Conservation (phyloP, 257 asterid genomes). For the Craterostigma plantagineum region DNA sequence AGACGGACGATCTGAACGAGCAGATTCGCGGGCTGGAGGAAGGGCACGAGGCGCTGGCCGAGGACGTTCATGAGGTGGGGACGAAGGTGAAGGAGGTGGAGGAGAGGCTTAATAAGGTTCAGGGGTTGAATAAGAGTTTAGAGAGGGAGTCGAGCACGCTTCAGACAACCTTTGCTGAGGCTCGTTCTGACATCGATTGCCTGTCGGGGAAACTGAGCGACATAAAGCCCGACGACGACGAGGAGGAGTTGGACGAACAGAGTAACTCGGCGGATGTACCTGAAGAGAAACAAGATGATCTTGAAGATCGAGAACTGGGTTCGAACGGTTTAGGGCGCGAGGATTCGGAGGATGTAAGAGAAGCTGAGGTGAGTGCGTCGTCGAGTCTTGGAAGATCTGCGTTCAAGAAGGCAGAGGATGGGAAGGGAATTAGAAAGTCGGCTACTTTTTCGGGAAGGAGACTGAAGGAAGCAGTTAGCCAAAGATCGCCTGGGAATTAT, state of each 20-base stretch:
- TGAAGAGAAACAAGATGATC: too few relatives aligned
- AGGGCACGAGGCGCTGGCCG: conserved; percentile 23
- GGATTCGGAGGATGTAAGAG: conserved; percentile 6
- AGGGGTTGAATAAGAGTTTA: conserved; percentile 34
- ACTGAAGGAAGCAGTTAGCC: neutral
- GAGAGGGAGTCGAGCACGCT: conserved; percentile 39
- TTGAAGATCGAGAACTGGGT: too few relatives aligned
- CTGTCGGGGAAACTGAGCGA: conserved; percentile 38
- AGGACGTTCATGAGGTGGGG: conserved; percentile 19
- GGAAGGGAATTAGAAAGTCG: conserved; percentile 1
- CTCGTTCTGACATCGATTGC: conserved; percentile 32
- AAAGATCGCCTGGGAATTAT: neutral
- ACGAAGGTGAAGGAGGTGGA: conserved; percentile 41
- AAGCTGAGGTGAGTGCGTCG: conserved; percentile 13
- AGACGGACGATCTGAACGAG: conserved; percentile 39
- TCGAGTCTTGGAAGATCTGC: conserved; percentile 3
- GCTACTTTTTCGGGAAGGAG: conserved; percentile 3
- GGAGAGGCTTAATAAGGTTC: conserved; percentile 31
- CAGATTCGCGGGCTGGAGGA: conserved; percentile 38
- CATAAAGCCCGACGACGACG: conserved; percentile 49
- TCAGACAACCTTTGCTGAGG: conserved; percentile 33
- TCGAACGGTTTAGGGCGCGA: neutral
- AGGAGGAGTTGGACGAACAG: conserved; percentile 8
- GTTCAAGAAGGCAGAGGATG: neutral
- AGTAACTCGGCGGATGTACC: conserved; percentile 4